These are phyloP conservation scores for Phytopythium boreale DNA, from an alignment of 352 stramenopile species.

Conservation along the genomic window DNA sequence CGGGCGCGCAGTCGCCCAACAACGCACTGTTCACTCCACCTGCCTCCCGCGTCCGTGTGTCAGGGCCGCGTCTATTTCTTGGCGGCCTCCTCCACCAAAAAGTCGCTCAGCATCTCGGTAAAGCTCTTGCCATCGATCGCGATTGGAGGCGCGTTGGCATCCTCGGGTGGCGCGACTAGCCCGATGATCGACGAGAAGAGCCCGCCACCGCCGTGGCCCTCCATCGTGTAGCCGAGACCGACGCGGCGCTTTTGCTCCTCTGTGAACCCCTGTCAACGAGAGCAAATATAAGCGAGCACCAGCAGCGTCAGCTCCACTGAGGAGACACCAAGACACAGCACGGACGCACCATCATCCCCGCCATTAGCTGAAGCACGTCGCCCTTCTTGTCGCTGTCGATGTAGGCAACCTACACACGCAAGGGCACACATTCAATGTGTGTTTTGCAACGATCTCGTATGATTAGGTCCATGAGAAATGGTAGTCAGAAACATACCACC, in stretches of 20 bases:
- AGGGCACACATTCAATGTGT: no score
- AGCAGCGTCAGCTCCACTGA: neutral
- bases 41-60: neutral
- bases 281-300: no score
- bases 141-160: neutral
- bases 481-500: constrained; percentile 28
- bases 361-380: constrained; percentile 69
- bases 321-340: neutral
- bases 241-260: constrained; percentile 70
- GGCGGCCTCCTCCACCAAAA: constrained; percentile 55
- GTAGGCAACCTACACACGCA: constrained; percentile 47
- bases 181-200: constrained; percentile 68
- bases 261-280: constrained; percentile 34
- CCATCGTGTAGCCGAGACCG: constrained; percentile 42
- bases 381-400: constrained; percentile 66
- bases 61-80: constrained; percentile 12
- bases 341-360: constrained; percentile 59
- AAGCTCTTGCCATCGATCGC: constrained; percentile 64
- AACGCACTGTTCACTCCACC: neutral
- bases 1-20: neutral
- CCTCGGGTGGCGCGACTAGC: constrained; percentile 30
- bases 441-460: neutral
- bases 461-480: neutral
- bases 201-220: constrained; percentile 61
- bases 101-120: constrained; percentile 68